Conservation (phyloP, 129 eudicot genomes). For the Lactuca saligna region DNA sequence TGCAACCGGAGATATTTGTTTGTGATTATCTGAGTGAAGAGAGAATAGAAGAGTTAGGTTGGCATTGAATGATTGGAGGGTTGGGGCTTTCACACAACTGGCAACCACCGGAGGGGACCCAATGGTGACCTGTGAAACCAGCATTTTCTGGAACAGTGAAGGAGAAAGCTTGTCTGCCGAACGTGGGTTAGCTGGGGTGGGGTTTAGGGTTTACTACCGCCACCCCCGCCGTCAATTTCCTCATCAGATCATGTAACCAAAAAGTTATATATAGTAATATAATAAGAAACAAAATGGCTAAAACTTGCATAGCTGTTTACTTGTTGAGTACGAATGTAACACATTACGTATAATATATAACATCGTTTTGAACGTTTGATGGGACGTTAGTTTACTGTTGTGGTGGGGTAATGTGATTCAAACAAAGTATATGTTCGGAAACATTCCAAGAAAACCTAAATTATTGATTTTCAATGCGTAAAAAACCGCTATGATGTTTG, state of each 20-base stretch:
- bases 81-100: slow-evolving; percentile 28
- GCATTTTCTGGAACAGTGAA: slow-evolving; percentile 35
- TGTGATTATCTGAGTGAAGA: background rate
- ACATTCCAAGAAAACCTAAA: too few relatives aligned
- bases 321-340: background rate
- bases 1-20: background rate
- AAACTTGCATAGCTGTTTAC: background rate
- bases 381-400: background rate
- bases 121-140: slow-evolving; percentile 42
- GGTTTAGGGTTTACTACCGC: slow-evolving; percentile 11
- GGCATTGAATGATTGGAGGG: slow-evolving; percentile 35
- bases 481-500: too few relatives aligned
- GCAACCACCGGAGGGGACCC: slow-evolving; percentile 33
- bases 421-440: background rate
- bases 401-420: background rate
- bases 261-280: background rate
- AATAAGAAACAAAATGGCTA: background rate
- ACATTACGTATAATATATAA: background rate
- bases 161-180: slow-evolving; percentile 33
- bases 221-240: slow-evolving; percentile 31
- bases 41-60: slow-evolving; percentile 11
- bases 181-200: slow-evolving; percentile 50
- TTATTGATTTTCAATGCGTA: too few relatives aligned
- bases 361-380: background rate
- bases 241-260: background rate